A percentile compares a stretch with the other conserved stretches of the same genome.
Evolutionary conservation across 73 alveolate species (phyloP).

Genomic region (Uronychia setigera): DNA sequence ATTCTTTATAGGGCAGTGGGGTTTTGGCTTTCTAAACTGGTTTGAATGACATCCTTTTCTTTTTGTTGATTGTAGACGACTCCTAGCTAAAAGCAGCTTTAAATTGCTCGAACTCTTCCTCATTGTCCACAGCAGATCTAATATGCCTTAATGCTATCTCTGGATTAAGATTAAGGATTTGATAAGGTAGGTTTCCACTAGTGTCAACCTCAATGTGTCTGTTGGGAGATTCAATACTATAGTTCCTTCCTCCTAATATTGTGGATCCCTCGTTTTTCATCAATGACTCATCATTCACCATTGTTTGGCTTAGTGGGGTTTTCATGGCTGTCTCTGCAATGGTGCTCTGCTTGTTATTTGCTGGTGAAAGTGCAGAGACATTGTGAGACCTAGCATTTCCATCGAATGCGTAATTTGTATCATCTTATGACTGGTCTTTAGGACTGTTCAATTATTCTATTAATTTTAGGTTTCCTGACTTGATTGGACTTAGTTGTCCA

Average conservation of each 20-base stretch:
- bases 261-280: background rate
- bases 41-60: background rate
- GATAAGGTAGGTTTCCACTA: no score
- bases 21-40: background rate
- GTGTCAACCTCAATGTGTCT: no score
- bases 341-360: background rate
- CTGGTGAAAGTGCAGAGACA: background rate
- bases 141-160: no score
- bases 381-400: background rate
- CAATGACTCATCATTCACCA: background rate
- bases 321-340: background rate
- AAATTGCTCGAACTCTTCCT: background rate
- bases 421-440: background rate
- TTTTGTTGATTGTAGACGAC: background rate
- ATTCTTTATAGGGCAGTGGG: background rate
- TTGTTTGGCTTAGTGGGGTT: background rate
- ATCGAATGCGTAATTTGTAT: no score
- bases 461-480: no score
- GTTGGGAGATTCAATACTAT: no score
- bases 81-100: background rate
- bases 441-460: background rate
- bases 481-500: background rate
- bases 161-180: no score
- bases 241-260: background rate
- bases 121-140: background rate